Conservation (phyloP, 176 grass and related monocot species). For the Rhynchospora breviuscula region DNA sequence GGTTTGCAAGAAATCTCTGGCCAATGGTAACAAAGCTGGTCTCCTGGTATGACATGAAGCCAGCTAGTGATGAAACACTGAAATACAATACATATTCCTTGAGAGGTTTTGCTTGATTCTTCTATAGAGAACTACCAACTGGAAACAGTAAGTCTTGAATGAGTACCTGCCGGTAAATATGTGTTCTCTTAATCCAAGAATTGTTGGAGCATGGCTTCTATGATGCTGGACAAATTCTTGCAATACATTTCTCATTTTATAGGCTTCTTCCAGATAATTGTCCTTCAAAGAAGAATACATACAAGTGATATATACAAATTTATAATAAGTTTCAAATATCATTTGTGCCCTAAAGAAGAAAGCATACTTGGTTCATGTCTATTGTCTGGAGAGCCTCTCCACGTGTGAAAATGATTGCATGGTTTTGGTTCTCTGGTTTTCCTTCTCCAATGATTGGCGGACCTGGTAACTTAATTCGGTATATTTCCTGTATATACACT, state of each 20-base stretch:
- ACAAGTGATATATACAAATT: conserved; percentile 6
- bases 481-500: conserved; percentile 70
- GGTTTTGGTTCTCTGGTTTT: conserved; percentile 97
- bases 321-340: conserved; percentile 8
- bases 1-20: conserved; percentile 95
- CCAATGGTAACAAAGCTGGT: conserved; percentile 98
- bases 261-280: conserved; percentile 96
- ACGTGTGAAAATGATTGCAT: conserved; percentile 97
- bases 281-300: conserved; percentile 44
- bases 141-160: not conserved
- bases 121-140: not conserved
- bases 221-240: conserved; percentile 75
- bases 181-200: conserved; percentile 89
- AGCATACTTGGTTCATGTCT: conserved; percentile 91
- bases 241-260: conserved; percentile 97
- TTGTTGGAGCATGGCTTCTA: conserved; percentile 63
- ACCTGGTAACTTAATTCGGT: conserved; percentile 81
- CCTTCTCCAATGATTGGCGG: conserved; percentile 87
- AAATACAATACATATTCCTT: conserved; percentile 22
- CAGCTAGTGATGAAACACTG: conserved; percentile 97
- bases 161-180: conserved; percentile 86
- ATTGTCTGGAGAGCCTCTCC: conserved; percentile 94
- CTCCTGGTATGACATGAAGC: conserved; percentile 99
- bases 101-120: not conserved
- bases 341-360: not conserved